phyloP scores from a whole-genome alignment of 176 grass and related monocot genomes.

The Triticum monococcum region DNA sequence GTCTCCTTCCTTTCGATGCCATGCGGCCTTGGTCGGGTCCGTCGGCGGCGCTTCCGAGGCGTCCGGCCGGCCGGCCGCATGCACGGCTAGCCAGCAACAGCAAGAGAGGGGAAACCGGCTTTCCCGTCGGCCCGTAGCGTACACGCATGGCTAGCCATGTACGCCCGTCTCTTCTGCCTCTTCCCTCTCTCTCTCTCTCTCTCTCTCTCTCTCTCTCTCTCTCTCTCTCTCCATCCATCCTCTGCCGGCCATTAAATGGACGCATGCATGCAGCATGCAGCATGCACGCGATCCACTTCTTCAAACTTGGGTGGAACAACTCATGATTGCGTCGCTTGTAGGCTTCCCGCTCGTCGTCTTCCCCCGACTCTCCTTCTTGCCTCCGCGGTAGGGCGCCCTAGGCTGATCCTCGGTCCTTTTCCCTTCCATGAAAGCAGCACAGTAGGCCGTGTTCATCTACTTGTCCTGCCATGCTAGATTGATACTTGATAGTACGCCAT shows the following conservation, averaged over 20 bases:
- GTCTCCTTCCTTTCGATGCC: background rate
- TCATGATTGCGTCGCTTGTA: slow-evolving; percentile 46
- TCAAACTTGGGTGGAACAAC: background rate
- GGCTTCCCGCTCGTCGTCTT: slow-evolving; percentile 36
- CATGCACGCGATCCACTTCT: background rate
- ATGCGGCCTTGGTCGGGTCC: background rate
- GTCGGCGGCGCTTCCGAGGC: background rate
- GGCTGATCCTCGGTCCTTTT: background rate
- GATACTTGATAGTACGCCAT: no score
- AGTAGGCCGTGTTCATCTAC: background rate
- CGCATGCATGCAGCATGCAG: background rate
- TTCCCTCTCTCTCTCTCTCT: background rate
- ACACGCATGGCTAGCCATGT: no score
- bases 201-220: background rate
- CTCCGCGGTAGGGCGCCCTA: slow-evolving; percentile 2
- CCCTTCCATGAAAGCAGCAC: background rate
- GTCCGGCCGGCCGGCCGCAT: no score
- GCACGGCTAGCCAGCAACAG: background rate
- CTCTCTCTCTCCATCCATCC: background rate
- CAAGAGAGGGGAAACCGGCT: slow-evolving; percentile 7
- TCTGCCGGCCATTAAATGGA: slow-evolving; percentile 17
- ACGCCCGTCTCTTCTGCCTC: slow-evolving; percentile 3
- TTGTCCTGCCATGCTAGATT: background rate
- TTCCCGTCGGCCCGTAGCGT: background rate
- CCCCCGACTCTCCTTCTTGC: background rate